A percentile compares a stretch with the other conserved stretches of the same genome.
These are phyloP conservation scores for Bacidia rubella DNA, from an alignment of 495 filamentous ascomycete species.

Conservation along the genomic window DNA sequence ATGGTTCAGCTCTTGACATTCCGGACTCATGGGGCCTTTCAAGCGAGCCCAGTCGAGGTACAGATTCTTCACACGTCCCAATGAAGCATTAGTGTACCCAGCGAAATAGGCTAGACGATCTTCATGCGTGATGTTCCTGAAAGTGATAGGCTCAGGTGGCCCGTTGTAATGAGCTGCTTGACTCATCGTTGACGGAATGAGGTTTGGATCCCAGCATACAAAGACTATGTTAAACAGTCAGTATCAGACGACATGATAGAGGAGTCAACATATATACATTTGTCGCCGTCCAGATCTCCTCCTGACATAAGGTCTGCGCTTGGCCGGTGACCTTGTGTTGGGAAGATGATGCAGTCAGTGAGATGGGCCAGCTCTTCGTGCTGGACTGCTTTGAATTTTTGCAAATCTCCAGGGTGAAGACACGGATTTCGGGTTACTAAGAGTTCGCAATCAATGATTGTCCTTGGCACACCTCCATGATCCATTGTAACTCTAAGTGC, in stretches of 20 bases:
- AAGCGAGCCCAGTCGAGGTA: conserved; percentile 37
- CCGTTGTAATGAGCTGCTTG: conserved; percentile 35
- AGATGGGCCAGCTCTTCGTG: conserved; percentile 30
- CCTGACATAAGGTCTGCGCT: conserved; percentile 41
- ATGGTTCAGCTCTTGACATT: conserved; percentile 40
- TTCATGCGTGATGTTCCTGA: conserved; percentile 32
- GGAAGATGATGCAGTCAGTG: conserved; percentile 39
- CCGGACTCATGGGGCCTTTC: conserved; percentile 29
- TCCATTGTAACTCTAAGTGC: conserved; percentile 31
- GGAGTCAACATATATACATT: conserved; percentile 24
- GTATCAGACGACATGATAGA: not conserved
- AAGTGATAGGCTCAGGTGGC: conserved; percentile 29
- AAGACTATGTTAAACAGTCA: conserved; percentile 25
- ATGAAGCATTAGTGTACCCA: conserved; percentile 32
- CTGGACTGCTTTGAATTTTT: conserved; percentile 35
- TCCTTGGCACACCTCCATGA: conserved; percentile 26
- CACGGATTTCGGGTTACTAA: conserved; percentile 40
- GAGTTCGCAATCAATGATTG: conserved; percentile 29
- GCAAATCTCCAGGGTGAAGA: conserved; percentile 39
- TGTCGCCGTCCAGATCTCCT: conserved; percentile 39
- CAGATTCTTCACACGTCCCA: conserved; percentile 37
- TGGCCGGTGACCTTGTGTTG: conserved; percentile 31
- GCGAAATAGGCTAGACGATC: conserved; percentile 36
- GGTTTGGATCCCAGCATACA: conserved; percentile 37
- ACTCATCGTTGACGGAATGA: conserved; percentile 31